phyloP scores from a whole-genome alignment of 768 basidiomycete species.

The Mycena epipterygia region DNA sequence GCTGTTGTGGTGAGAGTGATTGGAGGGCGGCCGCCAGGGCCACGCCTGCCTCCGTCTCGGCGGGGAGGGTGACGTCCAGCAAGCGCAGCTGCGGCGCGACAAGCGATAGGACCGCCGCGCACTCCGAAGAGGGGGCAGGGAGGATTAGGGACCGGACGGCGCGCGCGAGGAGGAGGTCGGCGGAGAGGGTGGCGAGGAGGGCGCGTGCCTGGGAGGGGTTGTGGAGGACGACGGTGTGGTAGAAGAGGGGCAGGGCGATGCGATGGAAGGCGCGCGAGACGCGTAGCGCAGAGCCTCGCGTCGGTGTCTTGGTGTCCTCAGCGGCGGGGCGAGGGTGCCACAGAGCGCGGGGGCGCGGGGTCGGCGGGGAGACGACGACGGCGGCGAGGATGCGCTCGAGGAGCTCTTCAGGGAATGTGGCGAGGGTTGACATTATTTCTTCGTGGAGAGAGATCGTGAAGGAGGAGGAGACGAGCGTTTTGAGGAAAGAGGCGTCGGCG shows the following conservation, averaged over 20 bases:
- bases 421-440: too few species aligned
- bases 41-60: constrained; percentile 18
- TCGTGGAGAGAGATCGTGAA: too few species aligned
- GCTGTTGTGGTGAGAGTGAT: constrained; percentile 33
- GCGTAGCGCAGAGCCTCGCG: constrained; percentile 59
- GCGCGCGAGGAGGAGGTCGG: constrained; percentile 52
- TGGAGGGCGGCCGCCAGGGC: constrained; percentile 34
- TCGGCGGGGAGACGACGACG: constrained; percentile 41
- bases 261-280: constrained; percentile 67
- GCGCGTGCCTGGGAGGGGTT: constrained; percentile 53
- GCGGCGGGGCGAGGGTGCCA: constrained; percentile 40
- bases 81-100: constrained; percentile 33
- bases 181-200: constrained; percentile 55
- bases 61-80: constrained; percentile 54
- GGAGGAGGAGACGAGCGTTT: too few species aligned
- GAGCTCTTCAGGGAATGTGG: constrained; percentile 51
- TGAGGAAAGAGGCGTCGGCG: too few species aligned
- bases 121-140: constrained; percentile 55
- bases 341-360: constrained; percentile 38
- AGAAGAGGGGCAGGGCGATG: constrained; percentile 70
- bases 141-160: constrained; percentile 59
- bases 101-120: constrained; percentile 53
- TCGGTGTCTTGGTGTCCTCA: constrained; percentile 22
- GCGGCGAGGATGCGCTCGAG: constrained; percentile 60
- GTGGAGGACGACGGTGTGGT: constrained; percentile 63